phyloP scores from a whole-genome alignment of 2,329 filamentous ascomycete species.

The Didymella pomorum region DNA sequence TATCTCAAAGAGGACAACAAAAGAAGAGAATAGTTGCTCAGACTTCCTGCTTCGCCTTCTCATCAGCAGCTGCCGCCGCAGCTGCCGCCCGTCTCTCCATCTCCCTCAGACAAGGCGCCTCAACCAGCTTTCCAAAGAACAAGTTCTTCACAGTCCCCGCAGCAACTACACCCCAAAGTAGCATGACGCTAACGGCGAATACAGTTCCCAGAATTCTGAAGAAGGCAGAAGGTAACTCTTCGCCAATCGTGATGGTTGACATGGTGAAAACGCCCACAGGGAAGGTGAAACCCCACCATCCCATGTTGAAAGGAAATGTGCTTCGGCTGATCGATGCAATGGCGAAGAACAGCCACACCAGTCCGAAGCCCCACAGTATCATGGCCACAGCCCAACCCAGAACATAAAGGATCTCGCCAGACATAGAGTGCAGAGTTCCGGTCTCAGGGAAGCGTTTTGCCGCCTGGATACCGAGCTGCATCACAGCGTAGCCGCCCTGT shows the following conservation, averaged over 20 bases:
- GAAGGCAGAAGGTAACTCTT: conserved; percentile 63
- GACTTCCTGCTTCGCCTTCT: conserved; percentile 19
- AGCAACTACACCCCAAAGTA: conserved; percentile 64
- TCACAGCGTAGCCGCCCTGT: conserved; percentile 68
- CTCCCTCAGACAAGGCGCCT: conserved; percentile 60
- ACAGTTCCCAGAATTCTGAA: conserved; percentile 64
- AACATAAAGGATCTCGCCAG: conserved; percentile 66
- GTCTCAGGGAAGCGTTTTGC: conserved; percentile 52
- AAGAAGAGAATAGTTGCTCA: background rate
- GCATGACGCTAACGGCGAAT: conserved; percentile 58
- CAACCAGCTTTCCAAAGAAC: conserved; percentile 59
- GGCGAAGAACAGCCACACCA: conserved; percentile 64
- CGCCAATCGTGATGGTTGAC: conserved; percentile 56
- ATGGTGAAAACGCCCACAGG: conserved; percentile 60
- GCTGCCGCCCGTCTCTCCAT: conserved; percentile 31
- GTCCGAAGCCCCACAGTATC: conserved; percentile 64
- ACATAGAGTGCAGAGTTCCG: conserved; percentile 47
- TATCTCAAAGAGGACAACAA: background rate
- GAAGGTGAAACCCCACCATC: conserved; percentile 69
- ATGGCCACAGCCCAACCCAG: conserved; percentile 61
- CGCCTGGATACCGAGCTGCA: conserved; percentile 58
- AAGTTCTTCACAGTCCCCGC: conserved; percentile 58
- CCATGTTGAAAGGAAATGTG: conserved; percentile 67
- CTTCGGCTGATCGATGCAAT: conserved; percentile 55
- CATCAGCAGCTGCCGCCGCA: conserved; percentile 18